phyloP scores from a whole-genome alignment of 805 yeast species.

The Cyberlindnera euphorbiiphila region DNA sequence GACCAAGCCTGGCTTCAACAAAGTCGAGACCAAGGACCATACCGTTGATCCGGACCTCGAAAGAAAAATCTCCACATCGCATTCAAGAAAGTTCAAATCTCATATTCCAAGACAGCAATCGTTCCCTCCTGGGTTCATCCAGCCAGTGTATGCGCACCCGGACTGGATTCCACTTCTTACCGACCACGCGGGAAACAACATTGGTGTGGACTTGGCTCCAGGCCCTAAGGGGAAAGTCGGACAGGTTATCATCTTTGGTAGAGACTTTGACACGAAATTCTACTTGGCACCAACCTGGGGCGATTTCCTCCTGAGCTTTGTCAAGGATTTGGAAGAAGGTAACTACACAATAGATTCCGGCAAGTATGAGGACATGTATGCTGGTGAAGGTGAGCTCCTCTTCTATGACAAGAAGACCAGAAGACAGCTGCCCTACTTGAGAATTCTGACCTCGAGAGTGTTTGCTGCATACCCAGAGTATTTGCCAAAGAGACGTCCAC shows the following conservation, averaged over 20 bases:
- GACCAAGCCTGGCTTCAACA: constrained; percentile 29
- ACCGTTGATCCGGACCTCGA: constrained; percentile 21
- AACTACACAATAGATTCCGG: constrained; percentile 63
- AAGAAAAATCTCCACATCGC: constrained; percentile 20
- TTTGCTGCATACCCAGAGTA: constrained; percentile 18
- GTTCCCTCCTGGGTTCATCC: constrained; percentile 72
- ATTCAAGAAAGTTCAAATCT: constrained; percentile 34
- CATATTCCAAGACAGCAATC: constrained; percentile 55
- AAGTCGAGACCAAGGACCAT: constrained; percentile 9
- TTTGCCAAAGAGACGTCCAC: constrained; percentile 14
- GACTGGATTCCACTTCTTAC: constrained; percentile 90
- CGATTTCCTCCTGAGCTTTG: constrained; percentile 75
- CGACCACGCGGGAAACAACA: constrained; percentile 86
- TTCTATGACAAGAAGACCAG: constrained; percentile 56
- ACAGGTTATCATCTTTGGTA: constrained; percentile 88
- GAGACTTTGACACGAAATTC: constrained; percentile 88
- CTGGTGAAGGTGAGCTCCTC: constrained; percentile 73
- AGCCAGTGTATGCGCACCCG: constrained; percentile 79
- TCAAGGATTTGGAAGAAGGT: constrained; percentile 83
- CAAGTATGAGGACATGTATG: constrained; percentile 64
- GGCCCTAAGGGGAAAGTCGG: constrained; percentile 81
- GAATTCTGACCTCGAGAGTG: constrained; percentile 36
- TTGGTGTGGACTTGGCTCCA: constrained; percentile 85
- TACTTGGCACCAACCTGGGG: constrained; percentile 88
- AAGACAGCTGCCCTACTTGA: constrained; percentile 41